Conservation (phyloP, 169 alveolate genomes). For the Plasmodium malariae region DNA sequence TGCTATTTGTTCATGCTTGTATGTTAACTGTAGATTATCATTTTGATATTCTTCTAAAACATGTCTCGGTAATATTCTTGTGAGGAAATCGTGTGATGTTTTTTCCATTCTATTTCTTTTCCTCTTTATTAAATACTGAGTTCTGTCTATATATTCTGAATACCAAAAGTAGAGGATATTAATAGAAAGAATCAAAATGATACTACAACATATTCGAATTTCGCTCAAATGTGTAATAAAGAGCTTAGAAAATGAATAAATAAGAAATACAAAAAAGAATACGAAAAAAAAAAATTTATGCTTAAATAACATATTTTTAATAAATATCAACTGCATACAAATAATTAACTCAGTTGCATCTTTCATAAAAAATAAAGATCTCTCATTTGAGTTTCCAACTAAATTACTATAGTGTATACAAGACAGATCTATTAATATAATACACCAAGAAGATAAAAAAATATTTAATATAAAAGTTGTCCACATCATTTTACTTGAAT, state of each 20-base stretch:
- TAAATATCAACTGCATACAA: conserved; percentile 85
- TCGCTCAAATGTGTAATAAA: conserved; percentile 77
- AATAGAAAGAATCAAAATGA: conserved; percentile 79
- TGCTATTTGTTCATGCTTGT: conserved; percentile 96
- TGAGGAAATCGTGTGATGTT: conserved; percentile 89
- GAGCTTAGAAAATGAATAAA: conserved; percentile 83
- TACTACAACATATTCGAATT: conserved; percentile 74
- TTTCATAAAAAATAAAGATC: conserved; percentile 65
- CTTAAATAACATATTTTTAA: conserved; percentile 87
- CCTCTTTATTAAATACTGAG: conserved; percentile 88
- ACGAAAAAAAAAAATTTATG: conserved; percentile 86
- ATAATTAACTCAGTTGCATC: conserved; percentile 79
- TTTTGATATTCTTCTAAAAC: conserved; percentile 91
- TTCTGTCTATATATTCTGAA: conserved; percentile 90
- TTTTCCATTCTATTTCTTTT: conserved; percentile 90
- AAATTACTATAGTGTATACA: conserved; percentile 57
- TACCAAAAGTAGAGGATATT: conserved; percentile 84
- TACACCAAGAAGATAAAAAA: conserved; percentile 70
- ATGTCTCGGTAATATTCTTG: conserved; percentile 92
- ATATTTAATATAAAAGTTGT: conserved; percentile 64
- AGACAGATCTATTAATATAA: conserved; percentile 50
- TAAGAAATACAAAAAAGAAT: conserved; percentile 84
- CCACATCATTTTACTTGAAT: conserved; percentile 77
- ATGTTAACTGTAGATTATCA: conserved; percentile 87
- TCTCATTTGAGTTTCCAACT: conserved; percentile 10